Conservation (phyloP, 2,329 filamentous ascomycete species). For the Trichoderma asperellum region DNA sequence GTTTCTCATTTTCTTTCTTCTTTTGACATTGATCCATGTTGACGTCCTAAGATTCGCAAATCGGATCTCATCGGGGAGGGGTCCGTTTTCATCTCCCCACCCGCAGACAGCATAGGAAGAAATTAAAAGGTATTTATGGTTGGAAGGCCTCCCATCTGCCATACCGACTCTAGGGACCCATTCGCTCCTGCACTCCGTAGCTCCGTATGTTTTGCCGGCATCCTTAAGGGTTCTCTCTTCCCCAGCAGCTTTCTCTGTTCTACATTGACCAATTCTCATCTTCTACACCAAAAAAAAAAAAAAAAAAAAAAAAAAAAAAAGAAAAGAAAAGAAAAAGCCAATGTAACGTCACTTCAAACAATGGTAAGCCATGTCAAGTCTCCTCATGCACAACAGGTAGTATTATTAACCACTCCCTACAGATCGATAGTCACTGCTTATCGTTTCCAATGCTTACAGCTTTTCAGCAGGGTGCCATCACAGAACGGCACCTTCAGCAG, state of each 20-base stretch:
- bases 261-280: neutral
- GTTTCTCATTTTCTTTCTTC: neutral
- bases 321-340: neutral
- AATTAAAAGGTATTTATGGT: neutral
- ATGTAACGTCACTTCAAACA: neutral
- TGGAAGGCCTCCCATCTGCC: slow-evolving; percentile 11
- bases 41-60: slow-evolving; percentile 14
- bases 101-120: neutral
- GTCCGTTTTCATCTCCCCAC: neutral
- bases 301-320: too few relatives aligned
- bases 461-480: slow-evolving; percentile 7
- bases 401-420: slow-evolving; percentile 13
- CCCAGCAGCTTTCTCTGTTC: neutral
- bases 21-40: neutral
- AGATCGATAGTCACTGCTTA: neutral
- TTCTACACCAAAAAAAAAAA: too few relatives aligned
- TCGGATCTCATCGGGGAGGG: slow-evolving; percentile 11
- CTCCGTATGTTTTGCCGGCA: neutral
- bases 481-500: neutral
- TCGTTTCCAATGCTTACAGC: slow-evolving; percentile 1
- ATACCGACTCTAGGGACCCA: neutral
- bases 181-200: neutral
- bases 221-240: neutral
- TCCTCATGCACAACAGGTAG: neutral
- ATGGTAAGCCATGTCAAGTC: neutral